These are phyloP conservation scores for Aspergillus latus DNA, from an alignment of 2,329 filamentous ascomycete species.

Conservation along the genomic window DNA sequence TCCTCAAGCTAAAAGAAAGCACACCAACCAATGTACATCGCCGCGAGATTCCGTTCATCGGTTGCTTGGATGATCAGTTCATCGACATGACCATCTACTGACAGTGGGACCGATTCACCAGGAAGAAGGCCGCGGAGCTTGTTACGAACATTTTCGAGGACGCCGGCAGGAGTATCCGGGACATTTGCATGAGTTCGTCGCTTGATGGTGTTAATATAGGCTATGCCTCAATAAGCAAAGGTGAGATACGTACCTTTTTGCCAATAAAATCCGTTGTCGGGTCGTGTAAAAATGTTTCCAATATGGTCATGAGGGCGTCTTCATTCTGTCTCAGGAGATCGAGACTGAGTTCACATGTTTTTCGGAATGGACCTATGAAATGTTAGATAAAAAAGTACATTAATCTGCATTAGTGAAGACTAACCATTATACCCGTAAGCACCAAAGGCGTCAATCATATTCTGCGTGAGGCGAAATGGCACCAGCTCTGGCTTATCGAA, in stretches of 20 bases:
- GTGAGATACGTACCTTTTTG: constrained; percentile 55
- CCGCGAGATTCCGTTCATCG: constrained; percentile 73
- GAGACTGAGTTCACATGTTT: constrained; percentile 85
- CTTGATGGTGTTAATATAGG: constrained; percentile 26
- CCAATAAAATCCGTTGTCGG: constrained; percentile 91
- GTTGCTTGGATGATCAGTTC: constrained; percentile 87
- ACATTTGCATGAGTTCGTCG: constrained; percentile 54
- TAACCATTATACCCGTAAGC: constrained; percentile 81
- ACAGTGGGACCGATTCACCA: constrained; percentile 86
- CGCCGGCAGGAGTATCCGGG: constrained; percentile 70
- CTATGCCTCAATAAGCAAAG: neutral
- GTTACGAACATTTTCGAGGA: constrained; percentile 81
- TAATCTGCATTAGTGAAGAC: constrained; percentile 1
- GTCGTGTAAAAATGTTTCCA: constrained; percentile 96
- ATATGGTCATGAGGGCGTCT: constrained; percentile 93
- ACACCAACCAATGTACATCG: constrained; percentile 98
- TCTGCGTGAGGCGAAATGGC: constrained; percentile 95
- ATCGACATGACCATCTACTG: constrained; percentile 96
- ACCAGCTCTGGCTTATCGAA: constrained; percentile 94
- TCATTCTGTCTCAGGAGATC: constrained; percentile 83
- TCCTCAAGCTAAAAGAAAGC: constrained; percentile 58
- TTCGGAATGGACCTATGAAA: constrained; percentile 70
- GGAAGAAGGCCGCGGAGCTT: constrained; percentile 83
- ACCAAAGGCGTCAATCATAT: constrained; percentile 97
- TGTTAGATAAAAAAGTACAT: neutral